Evolutionary conservation across 371 early-diverging fungal genomes (phyloP), one percentile per base, ranked within the genome.

Genomic region (Mucor lusitanicus): DNA sequence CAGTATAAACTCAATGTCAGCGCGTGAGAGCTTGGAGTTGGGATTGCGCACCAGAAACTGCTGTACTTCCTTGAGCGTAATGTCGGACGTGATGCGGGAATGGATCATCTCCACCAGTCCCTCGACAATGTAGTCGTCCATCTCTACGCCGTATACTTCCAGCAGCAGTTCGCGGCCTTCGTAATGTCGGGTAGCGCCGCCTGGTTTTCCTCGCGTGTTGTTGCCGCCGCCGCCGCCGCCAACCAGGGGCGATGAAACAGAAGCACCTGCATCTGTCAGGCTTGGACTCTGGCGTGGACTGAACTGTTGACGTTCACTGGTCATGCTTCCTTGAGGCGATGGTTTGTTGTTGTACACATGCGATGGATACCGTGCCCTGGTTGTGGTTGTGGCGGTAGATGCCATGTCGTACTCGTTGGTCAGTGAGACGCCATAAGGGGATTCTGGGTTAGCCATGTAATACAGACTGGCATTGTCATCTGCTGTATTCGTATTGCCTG

Each of bases 61-160:
- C 55, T 88, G 85, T 1, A 95, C 85, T 27, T 88, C 88, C 33
- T 77, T 73, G 27, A 92, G 82, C 0, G 90, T 92, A 5, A 92
- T 81, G 25, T 82, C 76, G 15, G 84, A 85, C 9, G 87, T 85
- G 12, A 90, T 74, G 48, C 88, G 81, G 37, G 74, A 80, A 54
- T 91, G 89, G 19, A 95, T 78, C 73, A 91, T 73, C 2, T 76
- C 75, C n/a, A 89, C 86, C 6, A 94, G 81, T 19, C 92, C 91
- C 32, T 81, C 81, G 0, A 88, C 88, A 32, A 92, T 87, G 53
- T 88, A 86, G 13, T 65, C 70, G 2, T 92, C 90, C 0, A 72
- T 59, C n/a, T 93, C 90, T 7, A 94, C 83, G 6, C 95, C 94
- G 71, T 85, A 88, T 1, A 95, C 91, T 48, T 92, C 87, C 21